A percentile compares a stretch with the other conserved stretches of the same genome.
Conservation (phyloP, 1,139 yeast genomes). For the Dujonia santamariae region DNA sequence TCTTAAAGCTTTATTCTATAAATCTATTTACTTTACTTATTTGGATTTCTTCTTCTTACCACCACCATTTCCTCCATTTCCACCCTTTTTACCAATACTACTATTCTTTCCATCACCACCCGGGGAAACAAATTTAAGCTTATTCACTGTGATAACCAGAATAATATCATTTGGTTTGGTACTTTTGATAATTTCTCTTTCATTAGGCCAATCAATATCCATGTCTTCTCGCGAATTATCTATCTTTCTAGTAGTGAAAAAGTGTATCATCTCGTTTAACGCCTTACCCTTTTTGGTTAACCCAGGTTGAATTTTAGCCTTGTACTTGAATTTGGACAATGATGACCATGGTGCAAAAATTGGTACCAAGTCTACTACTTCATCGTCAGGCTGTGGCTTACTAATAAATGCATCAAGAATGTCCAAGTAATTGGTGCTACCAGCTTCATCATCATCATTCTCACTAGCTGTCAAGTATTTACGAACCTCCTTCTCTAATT, state of each 20-base stretch:
- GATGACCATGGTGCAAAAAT: conserved; percentile 94
- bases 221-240: conserved; percentile 50
- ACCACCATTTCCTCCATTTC: conserved; percentile 4
- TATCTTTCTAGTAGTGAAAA: conserved; percentile 54
- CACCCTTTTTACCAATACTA: conserved; percentile 1
- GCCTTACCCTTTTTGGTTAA: conserved; percentile 87
- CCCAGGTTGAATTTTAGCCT: conserved; percentile 86
- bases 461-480: conserved; percentile 38
- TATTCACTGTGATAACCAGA: conserved; percentile 37
- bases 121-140: conserved; percentile 39
- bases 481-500: conserved; percentile 49
- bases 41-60: conserved; percentile 10
- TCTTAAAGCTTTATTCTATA: no score
- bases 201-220: conserved; percentile 69
- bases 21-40: not conserved
- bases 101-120: conserved; percentile 11
- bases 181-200: conserved; percentile 54
- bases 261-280: conserved; percentile 61
- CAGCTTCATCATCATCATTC: conserved; percentile 30
- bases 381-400: conserved; percentile 44
- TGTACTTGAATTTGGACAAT: conserved; percentile 70
- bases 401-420: conserved; percentile 39
- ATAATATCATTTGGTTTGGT: conserved; percentile 52
- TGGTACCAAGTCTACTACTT: conserved; percentile 64
- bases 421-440: conserved; percentile 31